Evolutionary conservation across 2,329 filamentous ascomycete species (phyloP).

Genomic region (Aspergillus thermomutatus): DNA sequence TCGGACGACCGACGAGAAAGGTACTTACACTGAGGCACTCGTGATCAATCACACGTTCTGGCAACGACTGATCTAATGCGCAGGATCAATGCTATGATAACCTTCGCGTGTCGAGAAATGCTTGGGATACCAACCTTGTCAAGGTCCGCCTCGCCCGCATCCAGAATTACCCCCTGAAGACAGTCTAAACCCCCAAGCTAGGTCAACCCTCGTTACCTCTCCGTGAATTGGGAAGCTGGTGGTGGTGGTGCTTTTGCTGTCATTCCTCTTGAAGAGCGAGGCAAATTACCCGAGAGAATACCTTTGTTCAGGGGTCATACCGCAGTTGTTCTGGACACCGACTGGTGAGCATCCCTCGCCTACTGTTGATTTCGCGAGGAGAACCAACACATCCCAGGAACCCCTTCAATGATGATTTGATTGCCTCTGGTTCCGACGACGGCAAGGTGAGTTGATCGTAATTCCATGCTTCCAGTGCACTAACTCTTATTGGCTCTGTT

Average conservation of each 20-base stretch:
- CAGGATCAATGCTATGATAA: constrained; percentile 98
- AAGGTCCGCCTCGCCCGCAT: constrained; percentile 62
- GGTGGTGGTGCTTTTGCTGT: constrained; percentile 97
- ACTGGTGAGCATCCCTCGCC: constrained; percentile 64
- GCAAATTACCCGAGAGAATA: constrained; percentile 86
- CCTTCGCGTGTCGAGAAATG: constrained; percentile 93
- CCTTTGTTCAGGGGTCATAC: constrained; percentile 96
- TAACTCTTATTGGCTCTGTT: constrained; percentile 5
- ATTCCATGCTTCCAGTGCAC: background rate
- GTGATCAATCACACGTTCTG: background rate
- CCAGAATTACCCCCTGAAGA: constrained; percentile 20
- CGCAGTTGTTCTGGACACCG: constrained; percentile 90
- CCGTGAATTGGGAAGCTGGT: constrained; percentile 97
- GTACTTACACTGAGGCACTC: constrained; percentile 33
- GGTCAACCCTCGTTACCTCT: constrained; percentile 93
- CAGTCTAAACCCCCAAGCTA: constrained; percentile 37
- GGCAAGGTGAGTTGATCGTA: constrained; percentile 60
- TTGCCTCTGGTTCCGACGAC: constrained; percentile 94
- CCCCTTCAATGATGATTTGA: constrained; percentile 89
- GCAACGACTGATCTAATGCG: constrained; percentile 5
- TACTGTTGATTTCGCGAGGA: background rate
- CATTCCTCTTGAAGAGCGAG: constrained; percentile 83
- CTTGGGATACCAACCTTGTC: constrained; percentile 97
- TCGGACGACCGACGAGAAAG: constrained; percentile 91
- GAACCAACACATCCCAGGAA: constrained; percentile 57